phyloP scores from a whole-genome alignment of 495 filamentous ascomycete genomes.

The Cercophora samala region DNA sequence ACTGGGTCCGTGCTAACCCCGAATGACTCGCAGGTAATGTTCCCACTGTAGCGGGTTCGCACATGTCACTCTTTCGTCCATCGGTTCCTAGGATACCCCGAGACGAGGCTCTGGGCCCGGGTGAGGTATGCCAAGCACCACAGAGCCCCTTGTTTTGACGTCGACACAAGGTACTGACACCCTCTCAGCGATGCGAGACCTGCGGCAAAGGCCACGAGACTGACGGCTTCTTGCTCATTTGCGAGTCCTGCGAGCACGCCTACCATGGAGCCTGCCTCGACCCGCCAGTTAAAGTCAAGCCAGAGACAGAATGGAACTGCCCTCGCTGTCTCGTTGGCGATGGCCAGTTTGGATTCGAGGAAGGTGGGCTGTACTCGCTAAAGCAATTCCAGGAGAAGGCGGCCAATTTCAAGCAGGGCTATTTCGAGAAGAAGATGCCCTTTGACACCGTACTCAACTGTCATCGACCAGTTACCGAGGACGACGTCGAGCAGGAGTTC shows the following conservation, averaged over 20 bases:
- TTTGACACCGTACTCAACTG: slow-evolving; percentile 81
- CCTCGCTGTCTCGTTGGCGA: slow-evolving; percentile 93
- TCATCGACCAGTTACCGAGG: slow-evolving; percentile 78
- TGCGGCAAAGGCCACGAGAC: slow-evolving; percentile 78
- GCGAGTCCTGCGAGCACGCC: slow-evolving; percentile 86
- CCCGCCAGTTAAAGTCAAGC: slow-evolving; percentile 70
- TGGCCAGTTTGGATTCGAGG: slow-evolving; percentile 95
- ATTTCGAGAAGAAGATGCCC: slow-evolving; percentile 88
- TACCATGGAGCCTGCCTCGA: slow-evolving; percentile 90
- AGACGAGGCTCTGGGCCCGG: slow-evolving; percentile 64
- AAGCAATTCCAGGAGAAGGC: slow-evolving; percentile 97
- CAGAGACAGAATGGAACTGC: slow-evolving; percentile 94
- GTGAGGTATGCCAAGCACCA: slow-evolving; percentile 59
- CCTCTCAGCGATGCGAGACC: slow-evolving; percentile 70
- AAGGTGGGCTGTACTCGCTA: slow-evolving; percentile 93
- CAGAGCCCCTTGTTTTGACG: neutral
- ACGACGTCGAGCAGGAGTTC: slow-evolving; percentile 96
- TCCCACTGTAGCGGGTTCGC: slow-evolving; percentile 89
- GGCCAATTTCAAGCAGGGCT: slow-evolving; percentile 85
- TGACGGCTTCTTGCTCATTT: slow-evolving; percentile 62
- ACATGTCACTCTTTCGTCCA: slow-evolving; percentile 91
- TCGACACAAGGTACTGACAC: slow-evolving; percentile 24
- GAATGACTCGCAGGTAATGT: slow-evolving; percentile 60
- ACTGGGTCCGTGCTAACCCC: slow-evolving; percentile 39
- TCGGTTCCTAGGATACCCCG: slow-evolving; percentile 66